Percentiles rank a stretch among this genome's conserved stretches.
Evolutionary conservation across 371 early-diverging fungal genomes (phyloP).

Genomic region (Blakeslea trispora): DNA sequence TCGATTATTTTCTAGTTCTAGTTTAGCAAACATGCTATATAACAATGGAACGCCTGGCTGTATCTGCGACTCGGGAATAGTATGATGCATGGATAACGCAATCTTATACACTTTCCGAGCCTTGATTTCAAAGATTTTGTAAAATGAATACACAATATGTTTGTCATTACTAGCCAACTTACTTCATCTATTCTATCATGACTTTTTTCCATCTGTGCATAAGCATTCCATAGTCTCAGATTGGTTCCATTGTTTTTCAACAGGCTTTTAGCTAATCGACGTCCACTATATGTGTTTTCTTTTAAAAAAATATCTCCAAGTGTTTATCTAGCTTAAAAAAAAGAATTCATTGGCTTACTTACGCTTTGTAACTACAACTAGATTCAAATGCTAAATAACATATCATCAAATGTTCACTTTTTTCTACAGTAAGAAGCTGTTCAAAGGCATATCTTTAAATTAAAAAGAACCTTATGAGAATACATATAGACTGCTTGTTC

Average conservation of each 20-base stretch:
- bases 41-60: slow-evolving; percentile 49
- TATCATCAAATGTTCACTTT: slow-evolving; percentile 39
- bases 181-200: slow-evolving; percentile 38
- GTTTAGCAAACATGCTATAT: slow-evolving; percentile 58
- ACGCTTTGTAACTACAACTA: slow-evolving; percentile 37
- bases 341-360: slow-evolving; percentile 8
- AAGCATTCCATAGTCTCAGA: slow-evolving; percentile 67
- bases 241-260: slow-evolving; percentile 61
- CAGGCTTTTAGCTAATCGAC: slow-evolving; percentile 58
- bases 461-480: too few species aligned
- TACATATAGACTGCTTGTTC: too few species aligned
- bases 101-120: slow-evolving; percentile 69
- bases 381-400: slow-evolving; percentile 55
- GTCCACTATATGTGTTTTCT: slow-evolving; percentile 36
- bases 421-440: slow-evolving; percentile 34
- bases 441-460: slow-evolving; percentile 47
- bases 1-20: slow-evolving; percentile 53
- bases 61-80: slow-evolving; percentile 39
- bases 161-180: neutral
- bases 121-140: slow-evolving; percentile 44
- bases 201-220: slow-evolving; percentile 63
- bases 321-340: too few species aligned
- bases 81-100: slow-evolving; percentile 53
- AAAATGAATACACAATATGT: too few species aligned
- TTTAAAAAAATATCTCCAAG: too few species aligned